Evolutionary conservation across 2,329 filamentous ascomycete species (phyloP).

Genomic region (Exserohilum turcica): DNA sequence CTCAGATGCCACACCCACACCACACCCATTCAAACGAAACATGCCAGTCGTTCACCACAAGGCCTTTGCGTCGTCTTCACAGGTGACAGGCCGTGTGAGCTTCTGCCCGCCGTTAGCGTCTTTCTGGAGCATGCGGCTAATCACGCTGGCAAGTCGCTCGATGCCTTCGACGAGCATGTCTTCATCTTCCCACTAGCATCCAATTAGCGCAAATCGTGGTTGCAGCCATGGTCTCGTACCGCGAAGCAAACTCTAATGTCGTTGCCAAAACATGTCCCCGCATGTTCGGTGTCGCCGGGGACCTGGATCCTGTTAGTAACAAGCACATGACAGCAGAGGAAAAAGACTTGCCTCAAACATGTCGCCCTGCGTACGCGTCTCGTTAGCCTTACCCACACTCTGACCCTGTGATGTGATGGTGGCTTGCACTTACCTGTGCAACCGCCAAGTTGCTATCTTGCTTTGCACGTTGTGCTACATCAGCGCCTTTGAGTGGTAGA

Average conservation of each 20-base stretch:
- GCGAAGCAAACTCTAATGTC: conserved; percentile 50
- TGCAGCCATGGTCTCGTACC: conserved; percentile 13
- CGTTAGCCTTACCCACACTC: conserved; percentile 23
- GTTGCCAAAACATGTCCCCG: conserved; percentile 59
- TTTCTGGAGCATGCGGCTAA: conserved; percentile 47
- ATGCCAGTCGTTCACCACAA: conserved; percentile 38
- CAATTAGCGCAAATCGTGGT: conserved; percentile 10
- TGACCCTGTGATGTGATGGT: conserved; percentile 2
- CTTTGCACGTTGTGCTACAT: conserved; percentile 63
- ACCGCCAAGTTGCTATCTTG: conserved; percentile 70
- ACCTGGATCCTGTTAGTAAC: conserved; percentile 36
- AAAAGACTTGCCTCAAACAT: conserved; percentile 63
- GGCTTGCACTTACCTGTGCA: conserved; percentile 52
- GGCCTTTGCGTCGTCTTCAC: conserved; percentile 29
- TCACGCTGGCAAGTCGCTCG: conserved; percentile 62
- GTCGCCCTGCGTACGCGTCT: conserved; percentile 58
- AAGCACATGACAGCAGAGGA: conserved; percentile 49
- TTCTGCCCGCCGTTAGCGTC: conserved; percentile 23
- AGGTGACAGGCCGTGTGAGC: conserved; percentile 17
- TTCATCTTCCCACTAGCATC: conserved; percentile 63
- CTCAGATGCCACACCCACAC: neutral
- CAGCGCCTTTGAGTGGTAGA: conserved; percentile 56
- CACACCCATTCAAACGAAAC: neutral
- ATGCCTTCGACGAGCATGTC: conserved; percentile 70
- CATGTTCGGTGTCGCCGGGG: conserved; percentile 53